Conservation (phyloP, 805 yeast species). For the Metschnikowia hibisci region DNA sequence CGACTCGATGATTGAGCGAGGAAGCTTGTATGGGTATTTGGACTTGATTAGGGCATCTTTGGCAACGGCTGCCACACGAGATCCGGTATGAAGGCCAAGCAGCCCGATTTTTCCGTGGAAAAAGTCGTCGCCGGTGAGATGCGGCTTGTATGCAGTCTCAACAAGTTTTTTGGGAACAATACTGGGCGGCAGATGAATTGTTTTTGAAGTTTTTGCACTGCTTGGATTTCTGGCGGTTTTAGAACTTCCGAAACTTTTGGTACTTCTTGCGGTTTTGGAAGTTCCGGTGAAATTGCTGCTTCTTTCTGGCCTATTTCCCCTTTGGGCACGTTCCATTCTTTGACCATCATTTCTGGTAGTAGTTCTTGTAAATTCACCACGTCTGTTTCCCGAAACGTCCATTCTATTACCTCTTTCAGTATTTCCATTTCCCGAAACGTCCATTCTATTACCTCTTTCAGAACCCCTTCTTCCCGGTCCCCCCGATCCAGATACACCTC, state of each 20-base stretch:
- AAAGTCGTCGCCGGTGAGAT: conserved; percentile 26
- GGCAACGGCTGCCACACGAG: conserved; percentile 39
- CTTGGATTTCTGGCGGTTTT: neutral
- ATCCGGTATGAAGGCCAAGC: conserved; percentile 19
- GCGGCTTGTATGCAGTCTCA: conserved; percentile 19
- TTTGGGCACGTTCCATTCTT: too few relatives aligned
- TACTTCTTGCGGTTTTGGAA: too few relatives aligned
- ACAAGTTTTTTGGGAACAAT: conserved; percentile 16
- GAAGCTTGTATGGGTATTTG: conserved; percentile 40
- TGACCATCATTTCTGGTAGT: too few relatives aligned
- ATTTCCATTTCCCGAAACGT: too few relatives aligned
- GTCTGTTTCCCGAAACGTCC: too few relatives aligned
- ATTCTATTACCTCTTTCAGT: too few relatives aligned
- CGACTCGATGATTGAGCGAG: conserved; percentile 29
- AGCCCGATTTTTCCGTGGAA: conserved; percentile 34
- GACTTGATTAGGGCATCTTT: conserved; percentile 36
- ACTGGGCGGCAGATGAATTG: neutral
- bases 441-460: neutral
- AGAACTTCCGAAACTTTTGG: too few relatives aligned
- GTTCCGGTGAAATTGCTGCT: too few relatives aligned
- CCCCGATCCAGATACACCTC: too few relatives aligned
- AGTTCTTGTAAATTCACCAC: too few relatives aligned
- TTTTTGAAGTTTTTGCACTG: neutral
- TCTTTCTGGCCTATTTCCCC: too few relatives aligned
- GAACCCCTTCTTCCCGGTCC: neutral